Evolutionary conservation across 164 flowering plant species (phyloP), one percentile per base, ranked within the genome.

Genomic region (Tetracentron sinense): DNA sequence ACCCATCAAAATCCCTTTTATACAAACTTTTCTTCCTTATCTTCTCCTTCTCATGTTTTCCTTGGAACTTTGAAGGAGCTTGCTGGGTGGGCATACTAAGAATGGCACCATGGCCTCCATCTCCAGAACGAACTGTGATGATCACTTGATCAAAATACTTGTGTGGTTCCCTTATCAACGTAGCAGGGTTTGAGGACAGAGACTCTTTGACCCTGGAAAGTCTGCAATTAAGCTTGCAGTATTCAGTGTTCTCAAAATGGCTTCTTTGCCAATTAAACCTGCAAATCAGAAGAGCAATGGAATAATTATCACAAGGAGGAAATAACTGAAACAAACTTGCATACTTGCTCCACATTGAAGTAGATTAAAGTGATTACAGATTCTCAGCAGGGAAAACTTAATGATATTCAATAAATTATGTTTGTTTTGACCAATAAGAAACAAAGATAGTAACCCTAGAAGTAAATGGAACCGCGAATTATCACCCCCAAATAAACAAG

Each of bases 41-140:
- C 72, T 79, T 85, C 47, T 74, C 85, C 63, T 84, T 80, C 1
- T 63, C 82, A 26, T 72, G 65, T 69, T 72, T 82, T 27, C 77
- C 84, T 6, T 57, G 72, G 10, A 85, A 47, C 69, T 83, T 85
- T 12, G 80, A 60, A 61, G 78, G 52, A 28, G 76, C 59, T 54
- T 47, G 84, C 35, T 72, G 75, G 61, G 56, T 76, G 2, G 90
- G 95, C 90, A 86, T 69, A 42, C 68, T 76, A 57, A 94, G 89
- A 60, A 88, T 59, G 3, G 96, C 85, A 47, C 99, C 99, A 64
- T 91, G 96, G 59, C 99, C 99, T 19, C 99, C 97, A 71, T 94
- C 97, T 16, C 99, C 99, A 4, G 97, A 76, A 21, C 96, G 93
- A 52, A 86, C 96, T 0, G 97, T 89, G 63, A 94, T 86, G 52